phyloP scores from a whole-genome alignment of 257 asterid species.

The Ilex aquifolium region DNA sequence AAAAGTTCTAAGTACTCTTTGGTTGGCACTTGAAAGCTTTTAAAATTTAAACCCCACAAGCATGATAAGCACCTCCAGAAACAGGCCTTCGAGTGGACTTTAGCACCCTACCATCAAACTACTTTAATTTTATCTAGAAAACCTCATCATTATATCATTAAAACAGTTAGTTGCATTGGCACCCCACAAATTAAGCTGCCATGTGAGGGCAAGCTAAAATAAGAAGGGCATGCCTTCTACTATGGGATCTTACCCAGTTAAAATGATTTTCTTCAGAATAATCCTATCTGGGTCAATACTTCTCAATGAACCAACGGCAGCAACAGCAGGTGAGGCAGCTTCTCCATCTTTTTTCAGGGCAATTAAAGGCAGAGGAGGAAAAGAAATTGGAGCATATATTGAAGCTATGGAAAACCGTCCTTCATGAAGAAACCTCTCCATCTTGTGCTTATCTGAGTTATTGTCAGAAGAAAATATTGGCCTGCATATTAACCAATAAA shows the following conservation, averaged over 20 bases:
- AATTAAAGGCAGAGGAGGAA: slow-evolving; percentile 69
- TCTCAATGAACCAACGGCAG: slow-evolving; percentile 82
- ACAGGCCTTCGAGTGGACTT: too few relatives aligned
- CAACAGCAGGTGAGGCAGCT: slow-evolving; percentile 47
- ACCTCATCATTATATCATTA: too few relatives aligned
- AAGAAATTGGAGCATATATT: slow-evolving; percentile 75
- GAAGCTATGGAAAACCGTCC: slow-evolving; percentile 88
- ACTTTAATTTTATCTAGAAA: too few relatives aligned
- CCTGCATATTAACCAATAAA: slow-evolving; percentile 40
- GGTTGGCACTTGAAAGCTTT: too few relatives aligned
- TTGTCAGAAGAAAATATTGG: slow-evolving; percentile 79
- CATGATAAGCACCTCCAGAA: too few relatives aligned
- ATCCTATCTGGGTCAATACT: slow-evolving; percentile 80
- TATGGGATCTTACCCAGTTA: slow-evolving; percentile 65
- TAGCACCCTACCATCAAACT: too few relatives aligned
- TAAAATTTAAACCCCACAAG: too few relatives aligned
- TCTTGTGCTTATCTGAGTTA: slow-evolving; percentile 76
- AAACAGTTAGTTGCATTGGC: too few relatives aligned
- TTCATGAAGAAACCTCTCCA: slow-evolving; percentile 97
- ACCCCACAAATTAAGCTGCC: too few relatives aligned
- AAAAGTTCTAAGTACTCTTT: too few relatives aligned
- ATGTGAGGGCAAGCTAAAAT: too few relatives aligned
- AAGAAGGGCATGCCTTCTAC: too few relatives aligned
- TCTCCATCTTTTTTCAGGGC: slow-evolving; percentile 70
- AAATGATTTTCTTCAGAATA: slow-evolving; percentile 76